Percentiles rank a stretch among this genome's conserved stretches.
Evolutionary conservation across 23 red algal genomes (phyloP).

Genomic region (Gracilaria gracilis): DNA sequence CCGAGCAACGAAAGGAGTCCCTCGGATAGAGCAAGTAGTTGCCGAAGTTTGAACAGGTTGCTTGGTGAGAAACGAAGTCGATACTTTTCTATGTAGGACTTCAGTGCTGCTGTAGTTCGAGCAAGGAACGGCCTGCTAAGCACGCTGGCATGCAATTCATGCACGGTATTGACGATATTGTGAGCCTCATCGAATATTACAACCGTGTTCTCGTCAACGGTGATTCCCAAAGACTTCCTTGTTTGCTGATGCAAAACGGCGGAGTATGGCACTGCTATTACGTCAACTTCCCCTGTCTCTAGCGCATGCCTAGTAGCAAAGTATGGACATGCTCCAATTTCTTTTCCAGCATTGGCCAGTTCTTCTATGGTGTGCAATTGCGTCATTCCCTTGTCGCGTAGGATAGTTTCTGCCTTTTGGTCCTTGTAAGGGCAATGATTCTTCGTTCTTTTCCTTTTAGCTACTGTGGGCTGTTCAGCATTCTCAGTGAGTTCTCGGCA

Average conservation of each 20-base stretch:
- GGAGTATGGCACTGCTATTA: slow-evolving; percentile 90
- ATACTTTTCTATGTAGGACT: slow-evolving; percentile 67
- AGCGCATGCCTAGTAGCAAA: slow-evolving; percentile 81
- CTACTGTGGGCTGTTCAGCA: background rate
- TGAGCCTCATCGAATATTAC: slow-evolving; percentile 98
- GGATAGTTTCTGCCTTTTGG: slow-evolving; percentile 30
- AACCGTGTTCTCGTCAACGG: slow-evolving; percentile 57
- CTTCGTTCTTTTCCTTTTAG: slow-evolving; percentile 40
- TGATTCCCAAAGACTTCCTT: slow-evolving; percentile 73
- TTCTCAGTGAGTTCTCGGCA: slow-evolving; percentile 80
- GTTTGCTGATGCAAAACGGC: slow-evolving; percentile 87
- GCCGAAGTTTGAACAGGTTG: slow-evolving; percentile 75
- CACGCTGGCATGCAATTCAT: slow-evolving; percentile 66
- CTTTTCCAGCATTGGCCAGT: slow-evolving; percentile 44
- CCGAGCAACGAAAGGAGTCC: slow-evolving; percentile 46
- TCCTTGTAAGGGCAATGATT: slow-evolving; percentile 46
- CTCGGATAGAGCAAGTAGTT: slow-evolving; percentile 54
- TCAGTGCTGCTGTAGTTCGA: slow-evolving; percentile 37
- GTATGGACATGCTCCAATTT: slow-evolving; percentile 83
- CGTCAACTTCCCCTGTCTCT: slow-evolving; percentile 59
- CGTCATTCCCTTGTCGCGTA: slow-evolving; percentile 53
- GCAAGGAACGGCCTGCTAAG: slow-evolving; percentile 30
- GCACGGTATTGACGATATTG: slow-evolving; percentile 89
- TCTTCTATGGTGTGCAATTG: slow-evolving; percentile 84
- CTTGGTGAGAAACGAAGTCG: slow-evolving; percentile 54